Evolutionary conservation across 306 rosid species (phyloP).

Genomic region (Luffa aegyptiaca): DNA sequence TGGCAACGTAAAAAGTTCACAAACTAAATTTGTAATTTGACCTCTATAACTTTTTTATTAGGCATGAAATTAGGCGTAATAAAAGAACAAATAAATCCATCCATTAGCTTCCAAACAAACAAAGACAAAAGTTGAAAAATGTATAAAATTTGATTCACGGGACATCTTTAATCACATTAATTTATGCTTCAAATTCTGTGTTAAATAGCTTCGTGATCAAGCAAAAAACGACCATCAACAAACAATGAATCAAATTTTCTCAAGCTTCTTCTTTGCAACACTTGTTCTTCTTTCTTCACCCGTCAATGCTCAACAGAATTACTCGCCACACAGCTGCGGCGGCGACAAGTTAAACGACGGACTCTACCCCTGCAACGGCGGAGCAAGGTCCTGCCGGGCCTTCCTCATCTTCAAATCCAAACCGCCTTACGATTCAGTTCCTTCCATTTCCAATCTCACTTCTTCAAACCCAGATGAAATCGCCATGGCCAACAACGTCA

Average conservation of each 20-base stretch:
- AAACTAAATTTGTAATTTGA: too few species aligned
- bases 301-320: constrained; percentile 4
- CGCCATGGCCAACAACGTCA: constrained; percentile 30
- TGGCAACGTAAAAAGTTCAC: too few species aligned
- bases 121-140: not conserved
- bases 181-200: not conserved
- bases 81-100: not conserved
- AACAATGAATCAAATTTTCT: not conserved
- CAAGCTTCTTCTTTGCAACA: not conserved
- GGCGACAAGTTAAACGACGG: not conserved
- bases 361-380: constrained; percentile 53
- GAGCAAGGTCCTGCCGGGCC: constrained; percentile 26
- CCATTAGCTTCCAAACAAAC: not conserved
- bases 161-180: not conserved
- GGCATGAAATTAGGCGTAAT: not conserved
- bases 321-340: not conserved
- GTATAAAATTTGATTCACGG: not conserved
- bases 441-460: constrained; percentile 45
- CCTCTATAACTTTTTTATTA: not conserved
- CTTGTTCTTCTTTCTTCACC: not conserved
- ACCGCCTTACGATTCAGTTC: constrained; percentile 30
- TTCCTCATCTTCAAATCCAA: constrained; percentile 49
- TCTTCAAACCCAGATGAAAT: constrained; percentile 32
- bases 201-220: not conserved
- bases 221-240: not conserved